Conservation (phyloP, 2,329 filamentous ascomycete species). For the Cryphonectria parasitica region DNA sequence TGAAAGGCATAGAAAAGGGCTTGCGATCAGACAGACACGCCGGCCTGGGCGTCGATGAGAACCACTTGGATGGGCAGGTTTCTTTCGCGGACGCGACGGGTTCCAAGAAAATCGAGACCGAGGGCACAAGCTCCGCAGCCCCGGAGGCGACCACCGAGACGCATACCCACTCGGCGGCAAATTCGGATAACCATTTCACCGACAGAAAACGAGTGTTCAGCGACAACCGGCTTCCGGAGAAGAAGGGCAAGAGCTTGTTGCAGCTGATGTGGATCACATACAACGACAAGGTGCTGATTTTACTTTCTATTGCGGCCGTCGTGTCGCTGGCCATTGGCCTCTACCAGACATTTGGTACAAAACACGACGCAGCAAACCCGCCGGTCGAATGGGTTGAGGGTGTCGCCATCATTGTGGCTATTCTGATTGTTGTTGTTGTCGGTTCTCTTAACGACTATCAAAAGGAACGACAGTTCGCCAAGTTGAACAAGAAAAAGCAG, state of each 20-base stretch:
- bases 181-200: conserved; percentile 46
- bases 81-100: conserved; percentile 72
- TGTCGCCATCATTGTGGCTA: conserved; percentile 80
- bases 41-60: conserved; percentile 80
- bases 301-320: conserved; percentile 70
- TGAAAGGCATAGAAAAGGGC: conserved; percentile 78
- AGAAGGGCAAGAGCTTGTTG: conserved; percentile 74
- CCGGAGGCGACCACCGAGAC: conserved; percentile 27
- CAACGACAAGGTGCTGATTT: conserved; percentile 79
- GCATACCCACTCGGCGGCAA: conserved; percentile 14
- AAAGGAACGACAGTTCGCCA: conserved; percentile 79
- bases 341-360: conserved; percentile 71
- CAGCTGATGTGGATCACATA: conserved; percentile 82
- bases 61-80: conserved; percentile 64
- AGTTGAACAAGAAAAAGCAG: conserved; percentile 78
- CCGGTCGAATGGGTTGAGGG: conserved; percentile 80
- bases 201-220: conserved; percentile 73
- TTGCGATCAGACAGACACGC: conserved; percentile 72
- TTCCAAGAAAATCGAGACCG: conserved; percentile 40
- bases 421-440: conserved; percentile 75
- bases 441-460: conserved; percentile 80
- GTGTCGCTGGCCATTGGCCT: conserved; percentile 76
- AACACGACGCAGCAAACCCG: conserved; percentile 55
- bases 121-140: conserved; percentile 36
- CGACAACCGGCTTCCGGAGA: conserved; percentile 74